These are phyloP conservation scores for Epichloe gansuensis DNA, from an alignment of 2,329 filamentous ascomycete genomes.

Conservation along the genomic window DNA sequence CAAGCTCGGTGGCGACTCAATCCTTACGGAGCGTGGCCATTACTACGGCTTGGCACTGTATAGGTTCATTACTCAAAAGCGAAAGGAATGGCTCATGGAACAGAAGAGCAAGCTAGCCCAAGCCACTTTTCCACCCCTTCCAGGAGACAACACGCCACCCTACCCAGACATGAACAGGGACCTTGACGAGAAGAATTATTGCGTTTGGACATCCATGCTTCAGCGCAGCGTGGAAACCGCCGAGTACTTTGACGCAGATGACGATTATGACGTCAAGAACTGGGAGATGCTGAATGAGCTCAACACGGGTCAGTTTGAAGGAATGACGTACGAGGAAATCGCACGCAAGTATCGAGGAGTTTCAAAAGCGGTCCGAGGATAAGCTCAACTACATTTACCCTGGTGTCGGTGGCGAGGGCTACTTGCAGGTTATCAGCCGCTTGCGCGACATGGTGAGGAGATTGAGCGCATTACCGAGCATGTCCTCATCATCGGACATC, in stretches of 20 bases:
- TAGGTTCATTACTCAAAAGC: conserved; percentile 71
- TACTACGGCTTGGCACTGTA: conserved; percentile 71
- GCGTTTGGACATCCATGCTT: conserved; percentile 97
- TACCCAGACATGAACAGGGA: conserved; percentile 73
- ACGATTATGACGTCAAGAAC: conserved; percentile 92
- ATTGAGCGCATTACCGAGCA: conserved; percentile 96
- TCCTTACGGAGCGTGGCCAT: conserved; percentile 68
- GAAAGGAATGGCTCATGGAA: conserved; percentile 68
- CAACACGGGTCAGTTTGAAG: conserved; percentile 85
- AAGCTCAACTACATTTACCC: conserved; percentile 97
- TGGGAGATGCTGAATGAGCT: conserved; percentile 98
- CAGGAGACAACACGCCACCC: conserved; percentile 86
- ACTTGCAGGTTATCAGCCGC: conserved; percentile 92
- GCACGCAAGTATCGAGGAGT: conserved; percentile 68
- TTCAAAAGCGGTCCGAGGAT: conserved; percentile 62
- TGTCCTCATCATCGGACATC: conserved; percentile 82
- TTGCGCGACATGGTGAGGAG: conserved; percentile 93
- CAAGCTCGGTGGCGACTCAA: conserved; percentile 83
- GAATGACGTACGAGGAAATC: conserved; percentile 89
- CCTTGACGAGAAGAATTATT: conserved; percentile 76
- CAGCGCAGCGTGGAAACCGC: conserved; percentile 80
- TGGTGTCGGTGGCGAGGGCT: conserved; percentile 88
- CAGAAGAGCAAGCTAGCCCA: conserved; percentile 67
- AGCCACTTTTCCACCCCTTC: conserved; percentile 75
- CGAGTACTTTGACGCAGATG: conserved; percentile 77